Evolutionary conservation across 441 rosid species (phyloP).

Genomic region (Populus hybrid): DNA sequence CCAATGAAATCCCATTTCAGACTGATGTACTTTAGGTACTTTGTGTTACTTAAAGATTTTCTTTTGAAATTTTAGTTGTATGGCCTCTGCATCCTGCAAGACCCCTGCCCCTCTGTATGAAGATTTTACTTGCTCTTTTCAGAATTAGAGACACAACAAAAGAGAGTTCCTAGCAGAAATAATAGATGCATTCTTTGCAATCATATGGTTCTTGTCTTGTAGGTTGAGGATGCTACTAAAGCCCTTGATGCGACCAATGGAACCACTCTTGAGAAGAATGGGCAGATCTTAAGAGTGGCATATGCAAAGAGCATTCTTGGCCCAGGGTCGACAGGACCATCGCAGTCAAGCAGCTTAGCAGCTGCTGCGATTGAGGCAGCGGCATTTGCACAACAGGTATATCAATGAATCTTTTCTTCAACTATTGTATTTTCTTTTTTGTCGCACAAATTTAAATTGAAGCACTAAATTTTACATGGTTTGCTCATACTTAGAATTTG

Average conservation of each 20-base stretch:
- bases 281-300: constrained; percentile 87
- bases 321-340: constrained; percentile 61
- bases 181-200: background rate
- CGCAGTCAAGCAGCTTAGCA: constrained; percentile 92
- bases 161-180: constrained; percentile 4
- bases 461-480: background rate
- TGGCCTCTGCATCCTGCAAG: background rate
- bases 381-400: constrained; percentile 91
- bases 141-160: background rate
- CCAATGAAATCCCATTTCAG: background rate
- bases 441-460: background rate
- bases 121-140: background rate
- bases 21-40: background rate
- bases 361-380: constrained; percentile 99
- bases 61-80: background rate
- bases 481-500: background rate
- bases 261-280: constrained; percentile 83
- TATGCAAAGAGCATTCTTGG: constrained; percentile 95
- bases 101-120: background rate
- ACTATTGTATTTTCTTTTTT: background rate
- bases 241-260: constrained; percentile 92
- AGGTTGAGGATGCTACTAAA: constrained; percentile 95
- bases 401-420: background rate
- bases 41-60: background rate
- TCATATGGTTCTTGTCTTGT: constrained; percentile 18